phyloP scores from a whole-genome alignment of 148 eudicot species.

The Fagopyrum esculentum region DNA sequence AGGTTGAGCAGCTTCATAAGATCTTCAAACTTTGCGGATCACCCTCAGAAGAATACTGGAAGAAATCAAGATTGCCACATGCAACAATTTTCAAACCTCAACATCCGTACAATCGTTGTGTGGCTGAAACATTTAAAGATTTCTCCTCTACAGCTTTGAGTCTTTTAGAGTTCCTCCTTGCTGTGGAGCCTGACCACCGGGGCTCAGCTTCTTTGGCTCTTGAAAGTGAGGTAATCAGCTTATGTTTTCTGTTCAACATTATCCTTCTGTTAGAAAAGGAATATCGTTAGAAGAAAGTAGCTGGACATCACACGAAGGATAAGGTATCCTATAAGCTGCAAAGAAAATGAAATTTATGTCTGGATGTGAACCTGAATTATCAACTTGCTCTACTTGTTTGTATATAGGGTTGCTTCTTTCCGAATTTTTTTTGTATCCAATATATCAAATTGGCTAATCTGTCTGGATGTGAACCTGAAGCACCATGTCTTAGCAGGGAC shows the following conservation, averaged over 20 bases:
- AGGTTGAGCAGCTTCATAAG: constrained; percentile 15
- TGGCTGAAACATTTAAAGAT: constrained; percentile 13
- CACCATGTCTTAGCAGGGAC: too few relatives aligned
- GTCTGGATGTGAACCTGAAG: background rate
- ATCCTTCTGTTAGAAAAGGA: background rate
- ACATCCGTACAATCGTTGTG: constrained; percentile 11
- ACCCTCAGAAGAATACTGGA: constrained; percentile 14
- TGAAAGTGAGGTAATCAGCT: constrained; percentile 3
- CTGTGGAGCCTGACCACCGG: constrained; percentile 13
- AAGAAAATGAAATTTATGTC: background rate
- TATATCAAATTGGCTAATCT: background rate
- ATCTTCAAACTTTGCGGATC: constrained; percentile 13
- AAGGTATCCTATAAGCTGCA: background rate
- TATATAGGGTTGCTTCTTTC: background rate
- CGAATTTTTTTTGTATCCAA: too few relatives aligned
- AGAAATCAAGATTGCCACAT: constrained; percentile 14
- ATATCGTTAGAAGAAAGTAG: background rate
- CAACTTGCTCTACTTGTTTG: background rate
- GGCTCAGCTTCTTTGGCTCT: constrained; percentile 11
- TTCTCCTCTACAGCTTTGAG: constrained; percentile 8
- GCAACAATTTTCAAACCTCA: constrained; percentile 14
- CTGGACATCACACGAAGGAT: background rate
- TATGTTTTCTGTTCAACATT: background rate
- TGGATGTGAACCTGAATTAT: too few relatives aligned
- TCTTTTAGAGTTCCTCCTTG: constrained; percentile 9